phyloP scores from a whole-genome alignment of 1,139 yeast genomes.

The Yamadazyma diddensiae region DNA sequence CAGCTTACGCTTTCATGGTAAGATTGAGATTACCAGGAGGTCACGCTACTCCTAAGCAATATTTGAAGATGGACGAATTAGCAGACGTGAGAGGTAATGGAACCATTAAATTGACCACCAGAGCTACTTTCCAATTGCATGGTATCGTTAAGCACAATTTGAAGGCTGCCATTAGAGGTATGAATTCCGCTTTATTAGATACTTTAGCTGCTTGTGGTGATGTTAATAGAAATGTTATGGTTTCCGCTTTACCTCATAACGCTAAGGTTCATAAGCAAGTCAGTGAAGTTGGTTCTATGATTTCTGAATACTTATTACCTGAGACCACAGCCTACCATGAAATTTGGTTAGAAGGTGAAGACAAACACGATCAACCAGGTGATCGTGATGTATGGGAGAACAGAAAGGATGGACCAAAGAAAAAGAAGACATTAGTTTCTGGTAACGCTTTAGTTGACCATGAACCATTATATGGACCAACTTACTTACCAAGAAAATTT shows the following conservation, averaged over 20 bases:
- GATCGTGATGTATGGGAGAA: constrained; percentile 71
- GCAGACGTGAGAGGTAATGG: constrained; percentile 88
- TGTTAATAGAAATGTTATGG: constrained; percentile 93
- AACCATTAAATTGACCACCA: constrained; percentile 89
- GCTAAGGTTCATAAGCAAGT: constrained; percentile 80
- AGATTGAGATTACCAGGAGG: constrained; percentile 97
- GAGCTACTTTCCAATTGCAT: constrained; percentile 96
- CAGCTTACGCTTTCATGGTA: constrained; percentile 94
- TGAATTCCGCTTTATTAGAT: constrained; percentile 87
- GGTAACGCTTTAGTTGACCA: constrained; percentile 82
- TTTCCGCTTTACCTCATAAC: constrained; percentile 82
- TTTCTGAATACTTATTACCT: constrained; percentile 84
- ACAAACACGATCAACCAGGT: constrained; percentile 64
- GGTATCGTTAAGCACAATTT: constrained; percentile 90
- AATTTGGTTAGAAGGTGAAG: constrained; percentile 92
- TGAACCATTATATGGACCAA: constrained; percentile 86
- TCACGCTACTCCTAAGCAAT: constrained; percentile 80
- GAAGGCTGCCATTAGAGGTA: constrained; percentile 89
- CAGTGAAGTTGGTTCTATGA: constrained; percentile 55
- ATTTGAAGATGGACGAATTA: constrained; percentile 79
- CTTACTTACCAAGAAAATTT: constrained; percentile 93
- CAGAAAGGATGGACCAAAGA: constrained; percentile 75
- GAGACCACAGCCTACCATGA: constrained; percentile 95
- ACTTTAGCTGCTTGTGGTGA: constrained; percentile 99
- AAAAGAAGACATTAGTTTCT: constrained; percentile 77